These are phyloP conservation scores for Pisolithus sp. DNA, from an alignment of 768 basidiomycete species.

Conservation along the genomic window DNA sequence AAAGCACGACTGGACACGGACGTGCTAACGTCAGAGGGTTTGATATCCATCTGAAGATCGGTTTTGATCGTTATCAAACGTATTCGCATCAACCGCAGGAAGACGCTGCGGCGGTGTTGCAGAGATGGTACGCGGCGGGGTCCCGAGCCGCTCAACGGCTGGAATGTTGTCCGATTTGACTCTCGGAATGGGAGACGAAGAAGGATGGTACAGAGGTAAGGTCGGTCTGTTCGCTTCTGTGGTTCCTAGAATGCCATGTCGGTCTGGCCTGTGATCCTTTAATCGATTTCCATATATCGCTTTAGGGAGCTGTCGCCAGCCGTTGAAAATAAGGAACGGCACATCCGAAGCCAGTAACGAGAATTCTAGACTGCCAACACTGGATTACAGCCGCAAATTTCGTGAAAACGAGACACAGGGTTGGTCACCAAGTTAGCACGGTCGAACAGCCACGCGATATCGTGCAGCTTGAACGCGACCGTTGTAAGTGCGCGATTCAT, in stretches of 20 bases:
- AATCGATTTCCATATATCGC: slow-evolving; percentile 28
- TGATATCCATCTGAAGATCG: slow-evolving; percentile 9
- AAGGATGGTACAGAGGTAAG: slow-evolving; percentile 18
- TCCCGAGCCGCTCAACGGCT: slow-evolving; percentile 22
- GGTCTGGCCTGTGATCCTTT: slow-evolving; percentile 21
- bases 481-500: too few relatives aligned
- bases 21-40: slow-evolving; percentile 14
- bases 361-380: slow-evolving; percentile 7
- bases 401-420: slow-evolving; percentile 26
- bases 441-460: neutral
- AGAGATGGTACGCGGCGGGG: slow-evolving; percentile 20
- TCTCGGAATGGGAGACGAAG: slow-evolving; percentile 12
- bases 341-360: neutral
- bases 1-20: too few relatives aligned
- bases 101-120: slow-evolving; percentile 21
- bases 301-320: slow-evolving; percentile 26
- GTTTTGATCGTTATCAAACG: slow-evolving; percentile 12
- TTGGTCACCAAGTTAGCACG: slow-evolving; percentile 10
- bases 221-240: too few relatives aligned
- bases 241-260: slow-evolving; percentile 3
- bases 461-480: too few relatives aligned
- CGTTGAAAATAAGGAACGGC: slow-evolving; percentile 17
- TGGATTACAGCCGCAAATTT: slow-evolving; percentile 10
- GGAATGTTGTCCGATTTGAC: slow-evolving; percentile 25
- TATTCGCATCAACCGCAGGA: slow-evolving; percentile 18